These are phyloP conservation scores for Boletus sp. DNA, from an alignment of 768 basidiomycete genomes.

Conservation along the genomic window DNA sequence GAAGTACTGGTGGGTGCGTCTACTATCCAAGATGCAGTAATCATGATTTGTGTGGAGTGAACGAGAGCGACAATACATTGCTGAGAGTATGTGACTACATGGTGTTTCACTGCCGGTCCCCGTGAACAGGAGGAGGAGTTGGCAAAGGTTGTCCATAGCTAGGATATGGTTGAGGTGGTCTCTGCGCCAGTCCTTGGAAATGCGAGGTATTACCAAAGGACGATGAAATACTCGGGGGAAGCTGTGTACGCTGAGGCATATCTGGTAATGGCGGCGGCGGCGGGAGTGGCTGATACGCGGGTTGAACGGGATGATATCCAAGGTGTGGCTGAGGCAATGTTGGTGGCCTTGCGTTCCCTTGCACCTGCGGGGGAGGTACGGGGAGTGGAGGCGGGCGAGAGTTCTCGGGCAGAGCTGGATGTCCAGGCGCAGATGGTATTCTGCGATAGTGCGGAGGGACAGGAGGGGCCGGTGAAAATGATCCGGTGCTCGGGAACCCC, in stretches of 20 bases:
- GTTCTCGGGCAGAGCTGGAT: slow-evolving; percentile 26
- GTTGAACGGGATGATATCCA: slow-evolving; percentile 42
- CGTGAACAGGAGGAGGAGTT: slow-evolving; percentile 20
- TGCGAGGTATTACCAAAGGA: slow-evolving; percentile 29
- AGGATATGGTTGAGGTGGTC: slow-evolving; percentile 34
- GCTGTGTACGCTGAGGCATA: slow-evolving; percentile 26
- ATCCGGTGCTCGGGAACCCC: slow-evolving; percentile 14
- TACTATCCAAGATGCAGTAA: slow-evolving; percentile 12
- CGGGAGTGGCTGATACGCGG: slow-evolving; percentile 35
- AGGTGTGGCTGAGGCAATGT: slow-evolving; percentile 51
- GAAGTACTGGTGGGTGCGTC: slow-evolving; percentile 2
- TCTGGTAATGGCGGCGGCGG: slow-evolving; percentile 34
- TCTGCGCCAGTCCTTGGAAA: slow-evolving; percentile 40
- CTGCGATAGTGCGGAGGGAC: slow-evolving; percentile 35
- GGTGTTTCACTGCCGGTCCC: slow-evolving; percentile 26
- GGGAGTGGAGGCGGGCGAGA: slow-evolving; percentile 24
- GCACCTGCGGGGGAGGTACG: slow-evolving; percentile 24
- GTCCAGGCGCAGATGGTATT: slow-evolving; percentile 24
- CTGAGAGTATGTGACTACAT: slow-evolving; percentile 9
- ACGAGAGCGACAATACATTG: slow-evolving; percentile 15
- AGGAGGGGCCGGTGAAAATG: slow-evolving; percentile 16
- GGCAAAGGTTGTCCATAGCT: slow-evolving; percentile 33
- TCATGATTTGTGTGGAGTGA: slow-evolving; percentile 9
- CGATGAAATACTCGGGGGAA: slow-evolving; percentile 22
- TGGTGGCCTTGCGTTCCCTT: slow-evolving; percentile 37